Conservation (phyloP, 2,329 filamentous ascomycete genomes). For the Pyrenophora tritici-repentis region DNA sequence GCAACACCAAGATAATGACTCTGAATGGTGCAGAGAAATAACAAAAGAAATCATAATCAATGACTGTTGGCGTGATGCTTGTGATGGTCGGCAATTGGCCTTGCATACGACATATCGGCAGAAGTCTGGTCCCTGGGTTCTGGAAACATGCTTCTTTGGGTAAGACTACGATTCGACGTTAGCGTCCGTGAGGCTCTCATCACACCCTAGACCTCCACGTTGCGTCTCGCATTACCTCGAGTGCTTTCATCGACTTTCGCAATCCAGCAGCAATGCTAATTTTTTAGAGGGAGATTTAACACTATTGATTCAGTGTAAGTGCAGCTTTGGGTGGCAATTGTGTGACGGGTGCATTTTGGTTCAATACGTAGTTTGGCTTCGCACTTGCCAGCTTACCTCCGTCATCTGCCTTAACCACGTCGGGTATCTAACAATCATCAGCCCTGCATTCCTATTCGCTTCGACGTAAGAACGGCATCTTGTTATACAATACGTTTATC, state of each 20-base stretch:
- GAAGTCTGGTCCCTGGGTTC: not conserved
- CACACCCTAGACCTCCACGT: conserved; percentile 39
- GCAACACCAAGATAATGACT: conserved; percentile 40
- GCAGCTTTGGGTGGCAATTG: not conserved
- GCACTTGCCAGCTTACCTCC: not conserved
- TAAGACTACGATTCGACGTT: conserved; percentile 24
- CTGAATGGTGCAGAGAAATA: conserved; percentile 37
- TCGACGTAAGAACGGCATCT: too few species aligned
- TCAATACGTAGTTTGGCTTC: not conserved
- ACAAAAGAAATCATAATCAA: conserved; percentile 32
- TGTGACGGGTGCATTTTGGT: not conserved
- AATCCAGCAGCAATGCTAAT: conserved; percentile 15
- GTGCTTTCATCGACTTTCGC: conserved; percentile 3
- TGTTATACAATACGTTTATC: too few species aligned
- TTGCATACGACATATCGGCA: not conserved
- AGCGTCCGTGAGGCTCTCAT: conserved; percentile 37
- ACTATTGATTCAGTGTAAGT: conserved; percentile 1
- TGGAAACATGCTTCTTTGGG: conserved; percentile 10
- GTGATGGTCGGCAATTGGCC: not conserved
- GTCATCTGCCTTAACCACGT: conserved; percentile 1
- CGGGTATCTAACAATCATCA: conserved; percentile 11
- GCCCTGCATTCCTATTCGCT: not conserved
- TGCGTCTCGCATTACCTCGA: conserved; percentile 15
- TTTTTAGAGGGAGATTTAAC: not conserved
- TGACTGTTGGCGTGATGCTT: not conserved